phyloP scores from a whole-genome alignment of 1,284 basidiomycete species.

The Stygiomarasmius scandens region DNA sequence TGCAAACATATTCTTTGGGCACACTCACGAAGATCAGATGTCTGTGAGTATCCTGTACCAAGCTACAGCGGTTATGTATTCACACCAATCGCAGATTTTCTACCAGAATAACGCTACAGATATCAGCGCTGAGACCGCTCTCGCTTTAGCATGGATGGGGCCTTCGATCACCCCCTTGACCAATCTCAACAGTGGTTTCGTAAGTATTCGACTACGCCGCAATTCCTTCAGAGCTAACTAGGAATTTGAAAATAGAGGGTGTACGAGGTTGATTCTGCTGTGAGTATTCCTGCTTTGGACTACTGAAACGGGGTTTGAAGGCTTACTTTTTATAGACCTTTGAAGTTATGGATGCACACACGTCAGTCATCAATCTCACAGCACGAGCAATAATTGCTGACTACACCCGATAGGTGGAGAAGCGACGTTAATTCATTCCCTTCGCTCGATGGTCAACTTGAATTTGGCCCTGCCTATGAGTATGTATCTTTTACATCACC shows the following conservation, averaged over 20 bases:
- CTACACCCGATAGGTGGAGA: slow-evolving; percentile 51
- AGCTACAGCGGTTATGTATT: background rate
- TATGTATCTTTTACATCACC: slow-evolving; percentile 30
- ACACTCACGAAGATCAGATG: slow-evolving; percentile 81
- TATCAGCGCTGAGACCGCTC: slow-evolving; percentile 60
- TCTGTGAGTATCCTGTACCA: slow-evolving; percentile 45
- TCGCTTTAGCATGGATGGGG: slow-evolving; percentile 63
- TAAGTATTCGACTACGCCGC: slow-evolving; percentile 1
- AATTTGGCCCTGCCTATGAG: slow-evolving; percentile 64
- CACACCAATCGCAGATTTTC: slow-evolving; percentile 53
- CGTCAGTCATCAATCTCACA: slow-evolving; percentile 44
- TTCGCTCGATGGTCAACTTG: slow-evolving; percentile 53
- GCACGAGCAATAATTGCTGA: background rate
- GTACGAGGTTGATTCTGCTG: slow-evolving; percentile 77
- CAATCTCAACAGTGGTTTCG: slow-evolving; percentile 78
- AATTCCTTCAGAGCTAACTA: background rate
- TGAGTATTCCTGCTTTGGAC: slow-evolving; percentile 33
- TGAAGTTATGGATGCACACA: slow-evolving; percentile 73
- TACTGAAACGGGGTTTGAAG: no score
- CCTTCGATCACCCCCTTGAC: slow-evolving; percentile 76
- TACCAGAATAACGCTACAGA: slow-evolving; percentile 75
- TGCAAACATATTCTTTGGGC: slow-evolving; percentile 79
- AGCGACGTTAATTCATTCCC: slow-evolving; percentile 62
- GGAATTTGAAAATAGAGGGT: slow-evolving; percentile 42
- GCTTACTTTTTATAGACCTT: slow-evolving; percentile 56